Evolutionary conservation across 768 basidiomycete genomes (phyloP).

Genomic region (Mrakia gelida): DNA sequence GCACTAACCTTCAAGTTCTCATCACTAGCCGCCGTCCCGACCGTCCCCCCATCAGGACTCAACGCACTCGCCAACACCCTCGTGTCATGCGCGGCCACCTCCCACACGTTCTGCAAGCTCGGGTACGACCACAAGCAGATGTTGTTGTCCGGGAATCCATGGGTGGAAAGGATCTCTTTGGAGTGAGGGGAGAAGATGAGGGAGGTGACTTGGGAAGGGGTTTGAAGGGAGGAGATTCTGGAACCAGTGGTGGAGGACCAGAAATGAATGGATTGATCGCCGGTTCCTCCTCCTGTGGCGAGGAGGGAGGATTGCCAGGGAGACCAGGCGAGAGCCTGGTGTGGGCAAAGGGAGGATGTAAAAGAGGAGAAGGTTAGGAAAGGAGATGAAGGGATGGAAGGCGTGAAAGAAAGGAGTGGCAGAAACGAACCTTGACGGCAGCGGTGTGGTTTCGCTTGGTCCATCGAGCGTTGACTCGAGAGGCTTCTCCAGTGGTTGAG

Average conservation of each 20-base stretch:
- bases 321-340: slow-evolving; percentile 88
- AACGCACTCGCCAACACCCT: slow-evolving; percentile 80
- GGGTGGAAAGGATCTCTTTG: slow-evolving; percentile 87
- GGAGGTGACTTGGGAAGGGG: slow-evolving; percentile 86
- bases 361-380: too few species aligned
- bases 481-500: slow-evolving; percentile 14
- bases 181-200: slow-evolving; percentile 79
- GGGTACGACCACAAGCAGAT: slow-evolving; percentile 61
- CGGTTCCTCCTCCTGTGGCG: slow-evolving; percentile 90
- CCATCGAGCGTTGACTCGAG: slow-evolving; percentile 61
- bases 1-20: slow-evolving; percentile 71
- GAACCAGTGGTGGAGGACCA: slow-evolving; percentile 64
- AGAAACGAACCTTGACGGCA: slow-evolving; percentile 53
- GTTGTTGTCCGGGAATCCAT: slow-evolving; percentile 71
- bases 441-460: slow-evolving; percentile 87
- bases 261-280: slow-evolving; percentile 60
- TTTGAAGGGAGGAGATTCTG: slow-evolving; percentile 76
- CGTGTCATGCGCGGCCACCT: slow-evolving; percentile 89
- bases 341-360: background rate
- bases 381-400: background rate
- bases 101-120: slow-evolving; percentile 69
- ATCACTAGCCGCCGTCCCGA: slow-evolving; percentile 87
- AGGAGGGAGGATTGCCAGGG: slow-evolving; percentile 91
- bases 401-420: background rate
- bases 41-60: slow-evolving; percentile 82